Percentiles rank a stretch among this genome's conserved stretches.
Evolutionary conservation across 106 monocot genomes (phyloP).

Genomic region (Acorus calamus): DNA sequence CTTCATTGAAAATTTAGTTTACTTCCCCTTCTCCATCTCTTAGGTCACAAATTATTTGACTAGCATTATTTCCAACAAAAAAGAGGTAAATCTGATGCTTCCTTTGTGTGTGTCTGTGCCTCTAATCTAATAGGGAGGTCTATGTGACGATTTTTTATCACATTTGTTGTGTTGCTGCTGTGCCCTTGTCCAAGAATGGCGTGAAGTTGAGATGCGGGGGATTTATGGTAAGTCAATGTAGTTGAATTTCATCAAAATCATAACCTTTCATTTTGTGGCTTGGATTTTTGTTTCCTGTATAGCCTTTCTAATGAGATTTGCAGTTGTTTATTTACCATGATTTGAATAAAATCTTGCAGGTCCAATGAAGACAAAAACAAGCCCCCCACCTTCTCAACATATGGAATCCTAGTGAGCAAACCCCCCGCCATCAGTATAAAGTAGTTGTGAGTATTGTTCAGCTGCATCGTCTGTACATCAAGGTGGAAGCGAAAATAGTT

Average conservation of each 20-base stretch:
- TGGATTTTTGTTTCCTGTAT: no score
- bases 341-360: slow-evolving; percentile 28
- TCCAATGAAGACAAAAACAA: slow-evolving; percentile 42
- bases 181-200: slow-evolving; percentile 96
- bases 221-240: slow-evolving; percentile 15
- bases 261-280: no score
- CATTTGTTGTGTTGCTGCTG: slow-evolving; percentile 94
- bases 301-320: no score
- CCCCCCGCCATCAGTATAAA: neutral
- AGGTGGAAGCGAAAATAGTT: neutral
- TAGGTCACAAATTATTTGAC: no score
- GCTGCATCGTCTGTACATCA: neutral
- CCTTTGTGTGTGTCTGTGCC: neutral
- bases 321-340: neutral
- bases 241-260: no score
- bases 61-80: no score
- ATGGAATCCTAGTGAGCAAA: slow-evolving; percentile 55
- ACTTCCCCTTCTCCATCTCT: no score
- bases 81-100: neutral
- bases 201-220: slow-evolving; percentile 78
- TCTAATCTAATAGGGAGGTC: slow-evolving; percentile 54
- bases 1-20: no score
- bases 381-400: slow-evolving; percentile 54
- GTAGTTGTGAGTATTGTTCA: neutral
- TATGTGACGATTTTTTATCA: slow-evolving; percentile 85